These are phyloP conservation scores for Quercus ilex DNA, from an alignment of 306 rosid species.

Conservation along the genomic window DNA sequence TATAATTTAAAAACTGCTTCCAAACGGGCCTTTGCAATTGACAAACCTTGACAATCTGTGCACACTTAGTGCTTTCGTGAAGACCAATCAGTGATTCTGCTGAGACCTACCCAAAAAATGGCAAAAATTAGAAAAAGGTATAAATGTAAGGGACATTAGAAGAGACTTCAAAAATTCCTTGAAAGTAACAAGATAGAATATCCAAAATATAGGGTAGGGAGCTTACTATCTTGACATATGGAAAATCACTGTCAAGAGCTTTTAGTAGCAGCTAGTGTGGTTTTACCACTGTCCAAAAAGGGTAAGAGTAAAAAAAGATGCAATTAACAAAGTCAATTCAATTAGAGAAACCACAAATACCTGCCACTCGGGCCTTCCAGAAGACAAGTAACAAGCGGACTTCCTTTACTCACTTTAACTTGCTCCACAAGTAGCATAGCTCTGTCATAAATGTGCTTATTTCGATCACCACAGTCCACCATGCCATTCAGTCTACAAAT, in stretches of 20 bases:
- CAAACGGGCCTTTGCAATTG: too few relatives aligned
- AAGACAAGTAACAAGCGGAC: conserved; percentile 91
- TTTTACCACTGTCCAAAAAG: conserved; percentile 79
- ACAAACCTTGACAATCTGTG: too few relatives aligned
- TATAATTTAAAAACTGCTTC: too few relatives aligned
- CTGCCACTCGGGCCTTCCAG: conserved; percentile 97
- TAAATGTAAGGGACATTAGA: neutral
- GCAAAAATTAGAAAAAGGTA: conserved; percentile 11
- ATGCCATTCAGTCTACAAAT: conserved; percentile 75
- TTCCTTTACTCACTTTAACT: conserved; percentile 93
- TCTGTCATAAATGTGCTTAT: conserved; percentile 74
- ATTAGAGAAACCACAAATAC: conserved; percentile 31
- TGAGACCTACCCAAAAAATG: conserved; percentile 57
- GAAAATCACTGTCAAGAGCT: conserved; percentile 92
- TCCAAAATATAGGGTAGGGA: conserved; percentile 11
- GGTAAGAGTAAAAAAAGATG: conserved; percentile 29
- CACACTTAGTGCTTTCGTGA: conserved; percentile 93
- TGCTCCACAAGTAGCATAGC: conserved; percentile 88
- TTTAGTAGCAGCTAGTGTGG: conserved; percentile 88
- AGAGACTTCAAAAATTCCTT: conserved; percentile 8
- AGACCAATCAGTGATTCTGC: conserved; percentile 95
- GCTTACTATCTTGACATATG: conserved; percentile 97
- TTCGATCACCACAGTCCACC: conserved; percentile 87
- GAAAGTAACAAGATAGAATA: neutral
- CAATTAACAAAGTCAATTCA: conserved; percentile 20